These are phyloP conservation scores for Kondoa subrosea DNA, from an alignment of 768 basidiomycete genomes.

Conservation along the genomic window DNA sequence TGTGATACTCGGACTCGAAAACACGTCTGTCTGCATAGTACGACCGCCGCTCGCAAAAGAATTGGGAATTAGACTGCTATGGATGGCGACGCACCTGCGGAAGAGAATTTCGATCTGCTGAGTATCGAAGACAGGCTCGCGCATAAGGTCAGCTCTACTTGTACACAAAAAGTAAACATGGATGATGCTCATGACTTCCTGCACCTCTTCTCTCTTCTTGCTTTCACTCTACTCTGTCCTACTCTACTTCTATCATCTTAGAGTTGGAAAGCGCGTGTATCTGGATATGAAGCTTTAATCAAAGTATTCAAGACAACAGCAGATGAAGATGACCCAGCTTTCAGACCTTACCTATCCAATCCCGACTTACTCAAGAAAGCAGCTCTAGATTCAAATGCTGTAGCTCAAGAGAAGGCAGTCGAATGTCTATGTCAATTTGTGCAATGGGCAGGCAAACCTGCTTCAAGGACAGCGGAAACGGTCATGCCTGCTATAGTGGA, in stretches of 20 bases:
- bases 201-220: not conserved
- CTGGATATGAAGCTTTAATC: constrained; percentile 72
- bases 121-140: constrained; percentile 61
- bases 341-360: constrained; percentile 69
- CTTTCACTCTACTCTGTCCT: not conserved
- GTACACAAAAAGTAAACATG: not conserved
- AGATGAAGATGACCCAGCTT: constrained; percentile 84
- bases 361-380: constrained; percentile 68
- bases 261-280: constrained; percentile 97
- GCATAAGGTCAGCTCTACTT: constrained; percentile 45
- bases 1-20: too few relatives aligned
- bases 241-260: constrained; percentile 14
- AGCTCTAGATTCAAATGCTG: constrained; percentile 72
- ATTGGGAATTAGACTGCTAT: too few relatives aligned
- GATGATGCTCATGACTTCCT: not conserved
- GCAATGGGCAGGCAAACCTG: constrained; percentile 77
- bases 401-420: constrained; percentile 93
- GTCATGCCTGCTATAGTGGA: constrained; percentile 87
- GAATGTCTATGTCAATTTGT: constrained; percentile 73
- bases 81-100: constrained; percentile 80
- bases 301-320: constrained; percentile 66
- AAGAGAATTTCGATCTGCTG: constrained; percentile 78
- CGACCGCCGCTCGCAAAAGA: too few relatives aligned
- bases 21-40: too few relatives aligned
- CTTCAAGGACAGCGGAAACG: constrained; percentile 51